Conservation (phyloP, 495 filamentous ascomycete genomes). For the Penicillium canariense region DNA sequence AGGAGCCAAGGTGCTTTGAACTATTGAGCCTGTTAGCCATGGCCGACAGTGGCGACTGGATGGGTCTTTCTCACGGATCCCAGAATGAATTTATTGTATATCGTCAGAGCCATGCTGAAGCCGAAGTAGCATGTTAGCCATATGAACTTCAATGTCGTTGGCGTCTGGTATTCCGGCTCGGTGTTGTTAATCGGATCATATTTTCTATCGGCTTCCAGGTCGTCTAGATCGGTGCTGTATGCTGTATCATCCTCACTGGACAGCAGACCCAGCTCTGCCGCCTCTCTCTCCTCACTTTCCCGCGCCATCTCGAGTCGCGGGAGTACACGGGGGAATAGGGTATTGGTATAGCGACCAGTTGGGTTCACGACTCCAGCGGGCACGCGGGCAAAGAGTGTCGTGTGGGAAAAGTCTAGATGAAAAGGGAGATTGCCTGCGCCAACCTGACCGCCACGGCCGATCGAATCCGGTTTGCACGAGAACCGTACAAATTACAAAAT, state of each 20-base stretch:
- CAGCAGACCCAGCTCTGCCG: constrained; percentile 17
- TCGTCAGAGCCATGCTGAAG: constrained; percentile 18
- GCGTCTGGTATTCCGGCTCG: constrained; percentile 17
- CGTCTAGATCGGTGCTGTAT: constrained; percentile 2
- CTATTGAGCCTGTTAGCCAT: neutral
- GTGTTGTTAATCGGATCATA: neutral
- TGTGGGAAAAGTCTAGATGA: neutral
- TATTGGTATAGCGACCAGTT: neutral
- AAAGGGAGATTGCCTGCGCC: neutral
- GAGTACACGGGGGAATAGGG: neutral
- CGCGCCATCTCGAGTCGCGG: no score
- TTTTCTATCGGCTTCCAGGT: constrained; percentile 16
- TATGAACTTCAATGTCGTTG: constrained; percentile 16
- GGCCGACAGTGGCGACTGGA: neutral
- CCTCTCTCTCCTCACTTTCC: constrained; percentile 6
- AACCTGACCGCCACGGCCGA: neutral
- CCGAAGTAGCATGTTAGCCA: constrained; percentile 18
- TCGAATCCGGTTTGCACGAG: neutral
- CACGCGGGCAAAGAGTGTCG: neutral
- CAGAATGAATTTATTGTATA: constrained; percentile 20
- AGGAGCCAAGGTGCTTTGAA: constrained; percentile 20
- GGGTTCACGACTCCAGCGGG: neutral
- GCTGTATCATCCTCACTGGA: constrained; percentile 8
- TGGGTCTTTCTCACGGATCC: constrained; percentile 10
- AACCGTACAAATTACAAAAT: no score